Evolutionary conservation across 2,329 filamentous ascomycete genomes (phyloP).

Genomic region (Davidsoniella eucalypti): DNA sequence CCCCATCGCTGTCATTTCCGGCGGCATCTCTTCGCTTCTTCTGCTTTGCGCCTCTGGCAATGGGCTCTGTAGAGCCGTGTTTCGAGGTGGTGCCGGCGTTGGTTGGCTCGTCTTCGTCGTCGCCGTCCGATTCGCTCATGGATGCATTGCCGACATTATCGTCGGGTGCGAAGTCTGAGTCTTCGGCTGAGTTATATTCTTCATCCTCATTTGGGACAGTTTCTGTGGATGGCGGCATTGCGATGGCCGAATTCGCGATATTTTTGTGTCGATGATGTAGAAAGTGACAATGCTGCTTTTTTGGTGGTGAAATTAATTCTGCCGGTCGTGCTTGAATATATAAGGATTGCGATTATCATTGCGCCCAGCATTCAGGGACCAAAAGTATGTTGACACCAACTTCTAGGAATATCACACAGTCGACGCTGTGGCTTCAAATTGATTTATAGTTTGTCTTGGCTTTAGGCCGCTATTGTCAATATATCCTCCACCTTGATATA

Average conservation of each 20-base stretch:
- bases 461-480: background rate
- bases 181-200: constrained; percentile 51
- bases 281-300: background rate
- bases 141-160: constrained; percentile 14
- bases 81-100: constrained; percentile 11
- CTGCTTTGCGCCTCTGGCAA: constrained; percentile 9
- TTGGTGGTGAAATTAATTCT: background rate
- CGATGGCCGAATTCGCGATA: background rate
- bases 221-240: background rate
- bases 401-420: no score
- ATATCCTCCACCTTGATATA: constrained; percentile 1
- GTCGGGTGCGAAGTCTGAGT: constrained; percentile 56
- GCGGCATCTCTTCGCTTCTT: constrained; percentile 21
- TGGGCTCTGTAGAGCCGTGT: background rate
- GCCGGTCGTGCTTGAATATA: no score
- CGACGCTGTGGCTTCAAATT: background rate
- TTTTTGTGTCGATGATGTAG: background rate
- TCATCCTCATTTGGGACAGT: background rate
- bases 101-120: constrained; percentile 17
- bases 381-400: constrained; percentile 6
- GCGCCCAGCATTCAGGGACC: background rate
- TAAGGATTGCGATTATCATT: no score
- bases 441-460: background rate
- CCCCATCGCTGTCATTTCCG: constrained; percentile 17
- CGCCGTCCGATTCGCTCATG: constrained; percentile 31